These are phyloP conservation scores for Telopea speciosissima DNA, from an alignment of 177 flowering plant species.

Conservation along the genomic window DNA sequence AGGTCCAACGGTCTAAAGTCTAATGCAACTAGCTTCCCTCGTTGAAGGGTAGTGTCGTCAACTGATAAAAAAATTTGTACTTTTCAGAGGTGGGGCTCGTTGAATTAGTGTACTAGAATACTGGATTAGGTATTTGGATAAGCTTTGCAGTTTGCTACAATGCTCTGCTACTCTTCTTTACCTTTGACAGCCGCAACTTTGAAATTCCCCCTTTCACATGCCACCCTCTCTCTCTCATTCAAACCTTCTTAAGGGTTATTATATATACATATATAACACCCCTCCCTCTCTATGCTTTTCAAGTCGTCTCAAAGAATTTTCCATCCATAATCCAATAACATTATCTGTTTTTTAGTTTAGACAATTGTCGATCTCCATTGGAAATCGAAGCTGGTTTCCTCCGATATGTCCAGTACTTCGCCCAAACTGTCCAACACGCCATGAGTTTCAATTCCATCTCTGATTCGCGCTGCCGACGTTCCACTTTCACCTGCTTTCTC, in stretches of 20 bases:
- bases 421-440: slow-evolving; percentile 38
- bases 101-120: slow-evolving; percentile 8
- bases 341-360: neutral
- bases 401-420: slow-evolving; percentile 37
- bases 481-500: slow-evolving; percentile 34
- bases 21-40: too few relatives aligned
- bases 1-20: too few relatives aligned
- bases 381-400: slow-evolving; percentile 44
- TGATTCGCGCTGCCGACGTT: slow-evolving; percentile 21
- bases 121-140: slow-evolving; percentile 22
- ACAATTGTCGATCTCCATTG: slow-evolving; percentile 77
- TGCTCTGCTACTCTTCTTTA: neutral
- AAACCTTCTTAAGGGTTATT: neutral
- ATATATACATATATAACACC: slow-evolving; percentile 9
- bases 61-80: too few relatives aligned
- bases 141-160: slow-evolving; percentile 10
- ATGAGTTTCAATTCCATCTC: slow-evolving; percentile 26
- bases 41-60: slow-evolving; percentile 4
- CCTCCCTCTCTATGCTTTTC: neutral
- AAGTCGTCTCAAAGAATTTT: neutral
- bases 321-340: neutral
- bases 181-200: slow-evolving; percentile 21
- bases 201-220: slow-evolving; percentile 31
- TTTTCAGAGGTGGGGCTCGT: neutral
- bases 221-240: neutral